Evolutionary conservation across 352 stramenopile species (phyloP), one percentile per base, ranked within the genome.

Genomic region (Pseudoperonospora humuli): DNA sequence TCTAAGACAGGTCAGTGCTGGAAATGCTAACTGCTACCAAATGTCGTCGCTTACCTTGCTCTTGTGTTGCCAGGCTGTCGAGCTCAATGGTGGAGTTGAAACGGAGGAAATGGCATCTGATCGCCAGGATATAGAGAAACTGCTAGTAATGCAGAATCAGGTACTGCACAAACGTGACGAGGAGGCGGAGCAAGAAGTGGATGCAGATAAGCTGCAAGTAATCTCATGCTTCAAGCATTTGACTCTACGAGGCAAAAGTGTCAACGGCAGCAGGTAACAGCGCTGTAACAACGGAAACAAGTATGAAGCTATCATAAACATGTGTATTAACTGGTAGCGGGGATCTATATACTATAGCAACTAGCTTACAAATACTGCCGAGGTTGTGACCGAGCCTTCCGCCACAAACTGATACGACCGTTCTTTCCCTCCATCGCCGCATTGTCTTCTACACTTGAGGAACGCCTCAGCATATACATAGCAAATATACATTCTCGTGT

Each of bases 211-310:
- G 14, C 39, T 85, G 7, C 74, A 89, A 45, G 70, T 69, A 5
- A 80, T 89, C 8, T 81, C 67, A 3, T 89, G 76, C 45, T 58
- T 83, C 19, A 89, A 85, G 45, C 63, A 89, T 38, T 36, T 89
- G 7, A 69, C 56, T 18, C 50, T 88, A 3, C 74, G 74, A 28
- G 76, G 55, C 0, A 73, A 75, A 42, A 57, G 50, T 32, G 36
- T 65, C 13, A 28, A 53, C 18, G 6, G 8, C 7, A 29, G 24
- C 24, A 36, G 11, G 7, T 8, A 7, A 29, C 14, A 15, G 28
- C 40, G 19, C 11, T 19, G 14, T 17, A 28, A 39, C 17, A 14
- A 41, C 7, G 38, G 23, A 42, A 47, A 54, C 55, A 45, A 64
- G 39, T 47, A 51, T 54, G 37, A 38, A 47, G 50, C 55, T 41